phyloP scores from a whole-genome alignment of 345 rosid species.

The Sisymbrium irio region DNA sequence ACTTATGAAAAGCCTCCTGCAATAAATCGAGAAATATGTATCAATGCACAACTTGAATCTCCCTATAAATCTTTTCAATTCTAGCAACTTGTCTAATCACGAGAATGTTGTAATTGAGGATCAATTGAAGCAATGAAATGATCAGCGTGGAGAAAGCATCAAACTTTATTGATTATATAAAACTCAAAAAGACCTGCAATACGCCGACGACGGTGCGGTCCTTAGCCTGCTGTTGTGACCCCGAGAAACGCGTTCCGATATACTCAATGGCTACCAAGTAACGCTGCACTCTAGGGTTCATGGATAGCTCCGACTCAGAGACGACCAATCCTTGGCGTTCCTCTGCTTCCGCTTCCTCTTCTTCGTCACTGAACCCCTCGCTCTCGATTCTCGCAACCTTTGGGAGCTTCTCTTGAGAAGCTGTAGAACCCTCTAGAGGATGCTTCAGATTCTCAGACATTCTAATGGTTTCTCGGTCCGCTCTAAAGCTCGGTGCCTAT shows the following conservation, averaged over 20 bases:
- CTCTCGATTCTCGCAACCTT: constrained; percentile 52
- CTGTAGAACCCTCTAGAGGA: constrained; percentile 17
- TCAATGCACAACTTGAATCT: constrained; percentile 1
- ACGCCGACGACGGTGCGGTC: constrained; percentile 78
- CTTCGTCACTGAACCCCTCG: constrained; percentile 34
- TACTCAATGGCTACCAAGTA: constrained; percentile 86
- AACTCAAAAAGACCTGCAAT: constrained; percentile 47
- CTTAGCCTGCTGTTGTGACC: constrained; percentile 76
- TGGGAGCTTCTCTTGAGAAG: constrained; percentile 37
- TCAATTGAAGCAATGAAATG: background rate
- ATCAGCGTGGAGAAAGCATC: background rate
- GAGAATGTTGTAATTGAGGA: background rate
- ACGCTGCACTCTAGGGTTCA: constrained; percentile 65
- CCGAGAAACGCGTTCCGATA: constrained; percentile 80
- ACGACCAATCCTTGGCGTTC: constrained; percentile 26
- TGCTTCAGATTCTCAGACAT: constrained; percentile 51
- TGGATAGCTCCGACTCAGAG: constrained; percentile 29
- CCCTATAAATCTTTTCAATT: background rate
- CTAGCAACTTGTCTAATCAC: background rate
- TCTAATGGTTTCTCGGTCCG: background rate
- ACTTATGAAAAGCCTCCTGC: constrained; percentile 83
- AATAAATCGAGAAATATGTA: background rate
- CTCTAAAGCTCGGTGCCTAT: background rate
- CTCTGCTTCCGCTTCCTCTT: constrained; percentile 34
- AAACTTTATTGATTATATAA: no score